phyloP scores from a whole-genome alignment of 1,284 basidiomycete genomes.

The Coniferiporia weirii region DNA sequence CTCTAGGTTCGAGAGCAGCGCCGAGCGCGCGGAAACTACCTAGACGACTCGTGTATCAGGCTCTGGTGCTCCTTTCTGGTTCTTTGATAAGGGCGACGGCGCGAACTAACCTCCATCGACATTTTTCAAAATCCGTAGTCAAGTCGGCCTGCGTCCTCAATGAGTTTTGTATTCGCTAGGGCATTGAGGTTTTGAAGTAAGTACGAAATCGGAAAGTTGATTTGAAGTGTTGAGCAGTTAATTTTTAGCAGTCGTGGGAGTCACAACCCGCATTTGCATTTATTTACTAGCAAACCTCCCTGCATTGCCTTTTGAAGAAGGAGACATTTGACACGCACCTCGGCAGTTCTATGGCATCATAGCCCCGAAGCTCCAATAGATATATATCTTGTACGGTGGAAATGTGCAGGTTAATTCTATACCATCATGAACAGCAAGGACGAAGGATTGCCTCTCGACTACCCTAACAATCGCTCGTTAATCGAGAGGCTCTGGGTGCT shows the following conservation, averaged over 20 bases:
- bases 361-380: background rate
- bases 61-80: too few species aligned
- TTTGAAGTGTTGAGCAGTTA: background rate
- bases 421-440: background rate
- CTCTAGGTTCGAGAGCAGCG: slow-evolving; percentile 83
- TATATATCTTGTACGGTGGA: background rate
- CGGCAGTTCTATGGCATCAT: background rate
- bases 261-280: background rate
- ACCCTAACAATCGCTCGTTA: slow-evolving; percentile 5
- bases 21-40: slow-evolving; percentile 75
- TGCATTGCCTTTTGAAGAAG: too few species aligned
- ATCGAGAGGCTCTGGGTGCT: slow-evolving; percentile 6
- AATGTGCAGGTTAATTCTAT: background rate
- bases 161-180: too few species aligned
- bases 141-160: too few species aligned
- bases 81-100: too few species aligned
- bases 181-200: background rate
- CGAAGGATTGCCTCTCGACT: slow-evolving; percentile 1
- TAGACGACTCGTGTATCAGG: slow-evolving; percentile 26
- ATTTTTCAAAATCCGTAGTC: background rate
- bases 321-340: too few species aligned
- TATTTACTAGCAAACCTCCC: background rate
- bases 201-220: background rate
- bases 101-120: slow-evolving; percentile 13
- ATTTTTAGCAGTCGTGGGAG: background rate